Conservation (phyloP, 1,284 basidiomycete genomes). For the Austroboletus niveus region DNA sequence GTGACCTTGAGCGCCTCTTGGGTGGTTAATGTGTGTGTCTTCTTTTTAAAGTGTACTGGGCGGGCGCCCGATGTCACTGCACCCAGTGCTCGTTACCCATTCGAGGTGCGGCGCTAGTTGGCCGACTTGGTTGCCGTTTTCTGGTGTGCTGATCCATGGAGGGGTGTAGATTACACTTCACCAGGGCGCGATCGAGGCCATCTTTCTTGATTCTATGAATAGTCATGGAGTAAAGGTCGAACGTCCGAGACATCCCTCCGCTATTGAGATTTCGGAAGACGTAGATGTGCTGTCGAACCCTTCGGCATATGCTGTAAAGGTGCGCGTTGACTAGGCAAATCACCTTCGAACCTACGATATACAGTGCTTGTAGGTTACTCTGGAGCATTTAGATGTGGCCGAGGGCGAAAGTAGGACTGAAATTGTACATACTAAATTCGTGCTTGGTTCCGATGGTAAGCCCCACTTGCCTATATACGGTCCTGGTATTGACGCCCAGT, state of each 20-base stretch:
- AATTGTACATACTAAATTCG: slow-evolving; percentile 45
- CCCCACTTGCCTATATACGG: background rate
- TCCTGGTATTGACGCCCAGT: background rate
- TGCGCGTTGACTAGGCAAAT: slow-evolving; percentile 18
- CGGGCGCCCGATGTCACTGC: slow-evolving; percentile 57
- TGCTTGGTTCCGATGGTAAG: slow-evolving; percentile 61
- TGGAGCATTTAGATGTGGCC: slow-evolving; percentile 18
- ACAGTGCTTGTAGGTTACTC: slow-evolving; percentile 33
- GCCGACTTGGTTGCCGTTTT: no score
- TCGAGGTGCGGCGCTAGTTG: slow-evolving; percentile 42
- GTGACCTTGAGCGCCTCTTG: background rate
- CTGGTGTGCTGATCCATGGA: background rate
- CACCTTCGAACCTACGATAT: no score
- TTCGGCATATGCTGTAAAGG: slow-evolving; percentile 52
- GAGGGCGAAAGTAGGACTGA: slow-evolving; percentile 24
- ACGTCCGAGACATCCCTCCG: slow-evolving; percentile 52
- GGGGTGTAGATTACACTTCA: slow-evolving; percentile 55
- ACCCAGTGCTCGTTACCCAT: slow-evolving; percentile 60
- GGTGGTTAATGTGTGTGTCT: background rate
- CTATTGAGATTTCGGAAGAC: slow-evolving; percentile 49
- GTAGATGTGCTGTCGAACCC: slow-evolving; percentile 41
- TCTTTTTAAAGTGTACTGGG: slow-evolving; percentile 48
- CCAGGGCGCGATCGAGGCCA: slow-evolving; percentile 68
- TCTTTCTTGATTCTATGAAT: slow-evolving; percentile 63
- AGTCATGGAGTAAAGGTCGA: slow-evolving; percentile 51